Base-by-base conservation (phyloP, 495 filamentous ascomycete species). In the Glarea lozoyensis region DNA sequence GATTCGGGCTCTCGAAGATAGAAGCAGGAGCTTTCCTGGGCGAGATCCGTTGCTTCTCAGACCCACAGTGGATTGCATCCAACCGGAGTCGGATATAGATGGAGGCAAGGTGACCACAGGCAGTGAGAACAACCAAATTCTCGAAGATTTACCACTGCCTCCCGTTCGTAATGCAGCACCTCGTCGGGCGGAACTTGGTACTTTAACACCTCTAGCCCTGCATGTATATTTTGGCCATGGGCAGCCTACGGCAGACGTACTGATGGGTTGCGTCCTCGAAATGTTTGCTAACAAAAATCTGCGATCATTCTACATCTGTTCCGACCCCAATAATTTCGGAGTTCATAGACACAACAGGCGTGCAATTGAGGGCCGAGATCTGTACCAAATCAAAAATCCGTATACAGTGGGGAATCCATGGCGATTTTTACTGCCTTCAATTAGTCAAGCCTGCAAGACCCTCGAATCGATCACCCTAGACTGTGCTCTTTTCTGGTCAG, bases 231-330 rank as follows among this genome's bases (percentile, higher is more conserved):
- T 13, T 16, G 31, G 31, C 31, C 4, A 7, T 4, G 17, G n/a
- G 17, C 31, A 7, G 17, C 6, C 4, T 4, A 6, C 6, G 17
- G 31, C 31, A 6, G 31, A 34, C 17, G 17, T 34, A 11, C 31
- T 6, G n/a, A 34, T 34, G 31, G 31, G 31, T 16, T 34, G n/a
- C n/a, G 31, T 16, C 17, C 31, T 34, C 31, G n/a, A 11, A 11
- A 34, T 34, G 31, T 34, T 34, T 16, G 31, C 31, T 6, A 34
- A 13, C n/a, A 34, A 34, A 16, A 34, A 34, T 16, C 31, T 34
- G 6, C 5, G 17, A 34, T 34, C 31, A 6, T 16, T 34, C 31
- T 34, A 34, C n/a, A 13, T 7, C 31, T 34, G 12, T 4, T 34
- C 31, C n/a, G 31, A 34, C 17, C 31, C 31, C 5, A 13, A 13